A percentile compares a stretch with the other conserved stretches of the same genome.
Evolutionary conservation across 2,329 filamentous ascomycete genomes (phyloP).

Genomic region (Stachybotrys echinatus): DNA sequence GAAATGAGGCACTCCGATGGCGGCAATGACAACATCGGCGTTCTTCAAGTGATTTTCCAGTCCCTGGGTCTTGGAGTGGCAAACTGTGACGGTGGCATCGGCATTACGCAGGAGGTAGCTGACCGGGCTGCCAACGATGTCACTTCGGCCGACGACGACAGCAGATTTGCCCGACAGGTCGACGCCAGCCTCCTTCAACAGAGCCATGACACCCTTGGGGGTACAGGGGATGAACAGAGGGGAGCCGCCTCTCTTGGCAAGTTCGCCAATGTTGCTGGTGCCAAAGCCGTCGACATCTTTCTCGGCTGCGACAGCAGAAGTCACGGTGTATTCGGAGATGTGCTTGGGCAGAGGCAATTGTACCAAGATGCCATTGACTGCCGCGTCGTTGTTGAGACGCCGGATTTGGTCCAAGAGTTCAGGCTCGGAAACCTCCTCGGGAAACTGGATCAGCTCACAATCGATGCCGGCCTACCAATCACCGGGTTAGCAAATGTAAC

Average conservation of each 20-base stretch:
- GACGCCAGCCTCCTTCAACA: conserved; percentile 79
- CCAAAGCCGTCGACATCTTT: conserved; percentile 99
- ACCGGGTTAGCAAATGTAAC: neutral
- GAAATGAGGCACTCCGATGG: conserved; percentile 81
- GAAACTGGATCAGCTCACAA: conserved; percentile 80
- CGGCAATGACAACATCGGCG: conserved; percentile 87
- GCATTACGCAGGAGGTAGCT: conserved; percentile 94
- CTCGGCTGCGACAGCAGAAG: conserved; percentile 82
- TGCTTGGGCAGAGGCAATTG: conserved; percentile 87
- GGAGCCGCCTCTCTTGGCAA: conserved; percentile 88
- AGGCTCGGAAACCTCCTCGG: conserved; percentile 73
- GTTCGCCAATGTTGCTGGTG: conserved; percentile 87
- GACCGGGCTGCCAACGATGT: conserved; percentile 95
- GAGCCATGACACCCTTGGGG: conserved; percentile 92
- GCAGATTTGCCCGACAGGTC: conserved; percentile 85
- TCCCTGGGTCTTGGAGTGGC: conserved; percentile 81
- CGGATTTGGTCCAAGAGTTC: conserved; percentile 82
- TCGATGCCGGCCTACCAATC: conserved; percentile 72
- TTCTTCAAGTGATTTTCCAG: conserved; percentile 69
- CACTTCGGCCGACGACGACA: conserved; percentile 88
- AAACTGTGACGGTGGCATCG: conserved; percentile 93
- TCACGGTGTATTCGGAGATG: conserved; percentile 85
- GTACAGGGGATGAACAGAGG: conserved; percentile 93
- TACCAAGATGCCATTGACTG: conserved; percentile 87
- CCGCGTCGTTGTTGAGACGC: conserved; percentile 77